Evolutionary conservation across 2,329 filamentous ascomycete species (phyloP).

Genomic region (Metarhizium brunneum): DNA sequence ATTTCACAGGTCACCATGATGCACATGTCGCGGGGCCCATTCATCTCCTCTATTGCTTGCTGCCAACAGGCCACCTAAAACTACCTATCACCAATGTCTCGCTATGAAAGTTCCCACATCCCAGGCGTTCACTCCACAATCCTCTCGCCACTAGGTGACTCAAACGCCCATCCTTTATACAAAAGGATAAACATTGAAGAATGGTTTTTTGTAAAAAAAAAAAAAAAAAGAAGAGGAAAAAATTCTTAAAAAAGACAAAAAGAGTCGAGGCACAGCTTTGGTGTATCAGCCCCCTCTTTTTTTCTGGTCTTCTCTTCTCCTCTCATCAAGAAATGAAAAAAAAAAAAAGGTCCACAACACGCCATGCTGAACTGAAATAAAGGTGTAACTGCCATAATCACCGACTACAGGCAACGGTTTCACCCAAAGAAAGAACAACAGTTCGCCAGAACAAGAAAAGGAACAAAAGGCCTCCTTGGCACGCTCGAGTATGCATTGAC

Average conservation of each 20-base stretch:
- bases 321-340: background rate
- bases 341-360: background rate
- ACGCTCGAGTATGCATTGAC: background rate
- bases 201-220: no score
- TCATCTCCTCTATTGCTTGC: background rate
- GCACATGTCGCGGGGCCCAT: background rate
- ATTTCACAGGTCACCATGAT: background rate
- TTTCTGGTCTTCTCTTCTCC: background rate
- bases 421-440: background rate
- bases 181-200: background rate
- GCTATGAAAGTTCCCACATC: slow-evolving; percentile 1
- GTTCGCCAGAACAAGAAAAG: background rate
- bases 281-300: background rate
- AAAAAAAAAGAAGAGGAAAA: no score
- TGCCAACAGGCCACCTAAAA: background rate
- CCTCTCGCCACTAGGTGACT: background rate
- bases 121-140: background rate
- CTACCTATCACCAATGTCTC: slow-evolving; percentile 3
- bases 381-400: background rate
- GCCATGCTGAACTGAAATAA: background rate
- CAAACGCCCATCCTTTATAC: slow-evolving; percentile 3
- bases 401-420: background rate
- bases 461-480: background rate
- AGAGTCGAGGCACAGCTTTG: background rate
- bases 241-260: no score